Conservation (phyloP, 129 eudicot genomes). For the Helichrysum umbraculigerum region DNA sequence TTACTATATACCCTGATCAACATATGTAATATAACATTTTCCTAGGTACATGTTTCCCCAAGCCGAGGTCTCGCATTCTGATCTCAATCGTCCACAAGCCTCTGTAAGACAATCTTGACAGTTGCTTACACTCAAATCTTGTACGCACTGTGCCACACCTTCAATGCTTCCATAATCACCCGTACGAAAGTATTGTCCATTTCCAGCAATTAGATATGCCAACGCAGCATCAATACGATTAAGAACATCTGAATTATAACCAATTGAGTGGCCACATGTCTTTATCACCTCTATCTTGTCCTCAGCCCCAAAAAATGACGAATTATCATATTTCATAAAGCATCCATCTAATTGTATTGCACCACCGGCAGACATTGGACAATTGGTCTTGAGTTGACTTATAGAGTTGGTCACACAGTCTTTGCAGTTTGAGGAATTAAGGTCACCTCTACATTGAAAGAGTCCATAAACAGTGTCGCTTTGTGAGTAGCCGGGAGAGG, state of each 20-base stretch:
- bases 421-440: neutral
- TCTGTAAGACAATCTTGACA: slow-evolving; percentile 2
- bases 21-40: neutral
- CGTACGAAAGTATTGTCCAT: neutral
- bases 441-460: neutral
- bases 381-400: neutral
- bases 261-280: no score
- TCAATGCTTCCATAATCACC: neutral
- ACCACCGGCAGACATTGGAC: neutral
- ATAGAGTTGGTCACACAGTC: neutral
- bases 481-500: neutral
- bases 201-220: neutral
- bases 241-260: no score
- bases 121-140: neutral
- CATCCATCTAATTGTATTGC: neutral
- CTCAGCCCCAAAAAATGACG: no score
- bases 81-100: neutral
- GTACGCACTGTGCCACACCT: slow-evolving; percentile 9
- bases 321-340: no score
- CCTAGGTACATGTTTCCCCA: neutral
- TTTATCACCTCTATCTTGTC: no score
- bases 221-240: no score
- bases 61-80: neutral
- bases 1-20: neutral
- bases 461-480: neutral